These are phyloP conservation scores for Coemansia sp. DNA, from an alignment of 192 early-diverging fungal species.

Conservation along the genomic window DNA sequence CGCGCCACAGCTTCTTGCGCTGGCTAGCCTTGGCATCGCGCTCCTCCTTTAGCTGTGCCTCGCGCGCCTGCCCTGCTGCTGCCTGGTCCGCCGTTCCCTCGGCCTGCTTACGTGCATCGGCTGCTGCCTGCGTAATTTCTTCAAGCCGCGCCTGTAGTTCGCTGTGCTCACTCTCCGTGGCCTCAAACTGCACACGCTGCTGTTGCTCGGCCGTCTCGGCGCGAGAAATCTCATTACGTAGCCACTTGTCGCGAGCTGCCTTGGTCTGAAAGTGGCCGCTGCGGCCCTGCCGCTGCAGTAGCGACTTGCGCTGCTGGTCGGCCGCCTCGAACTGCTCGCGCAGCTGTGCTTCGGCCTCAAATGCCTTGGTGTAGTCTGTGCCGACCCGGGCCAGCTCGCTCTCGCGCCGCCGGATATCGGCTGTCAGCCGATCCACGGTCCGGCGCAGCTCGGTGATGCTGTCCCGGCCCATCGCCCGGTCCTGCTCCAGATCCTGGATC, in stretches of 20 bases:
- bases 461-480: conserved; percentile 42
- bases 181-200: conserved; percentile 53
- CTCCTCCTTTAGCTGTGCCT: conserved; percentile 33
- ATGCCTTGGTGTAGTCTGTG: conserved; percentile 60
- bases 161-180: conserved; percentile 27
- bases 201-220: conserved; percentile 30
- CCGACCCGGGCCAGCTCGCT: conserved; percentile 56
- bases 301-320: conserved; percentile 65
- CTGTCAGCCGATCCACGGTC: conserved; percentile 18
- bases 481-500: conserved; percentile 76
- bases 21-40: conserved; percentile 28
- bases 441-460: conserved; percentile 47
- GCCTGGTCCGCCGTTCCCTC: conserved; percentile 20
- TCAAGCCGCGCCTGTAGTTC: conserved; percentile 21
- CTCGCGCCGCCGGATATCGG: conserved; percentile 48
- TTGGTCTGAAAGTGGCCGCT: conserved; percentile 69
- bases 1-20: conserved; percentile 81
- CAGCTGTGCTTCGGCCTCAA: conserved; percentile 53
- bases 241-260: conserved; percentile 71
- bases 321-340: conserved; percentile 62
- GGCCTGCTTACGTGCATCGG: conserved; percentile 16
- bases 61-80: conserved; percentile 35
- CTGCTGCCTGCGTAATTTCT: conserved; percentile 13
- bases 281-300: conserved; percentile 85
- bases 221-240: conserved; percentile 63